phyloP scores from a whole-genome alignment of 179 eudicot species.

The Silene coronaria region DNA sequence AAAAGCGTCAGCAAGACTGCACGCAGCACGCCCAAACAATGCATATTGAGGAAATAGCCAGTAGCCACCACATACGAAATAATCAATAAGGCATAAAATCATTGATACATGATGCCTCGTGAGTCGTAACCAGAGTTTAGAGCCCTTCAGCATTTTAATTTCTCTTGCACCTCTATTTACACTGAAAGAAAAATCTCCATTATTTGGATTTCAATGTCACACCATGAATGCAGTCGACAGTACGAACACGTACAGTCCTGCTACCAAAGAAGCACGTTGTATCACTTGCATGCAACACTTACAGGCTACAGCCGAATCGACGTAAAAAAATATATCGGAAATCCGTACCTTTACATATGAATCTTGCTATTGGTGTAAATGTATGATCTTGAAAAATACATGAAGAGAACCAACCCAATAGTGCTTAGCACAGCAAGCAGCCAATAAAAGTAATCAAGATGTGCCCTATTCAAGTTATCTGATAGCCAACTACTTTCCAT shows the following conservation, averaged over 20 bases:
- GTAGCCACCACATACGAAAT: slow-evolving; percentile 59
- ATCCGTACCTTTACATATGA: neutral
- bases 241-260: too few species aligned
- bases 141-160: too few species aligned
- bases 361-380: slow-evolving; percentile 27
- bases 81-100: too few species aligned
- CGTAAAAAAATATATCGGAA: neutral
- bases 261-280: too few species aligned
- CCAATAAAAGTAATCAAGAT: slow-evolving; percentile 67
- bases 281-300: neutral
- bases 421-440: slow-evolving; percentile 42
- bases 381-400: slow-evolving; percentile 36
- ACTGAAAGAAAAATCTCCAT: too few species aligned
- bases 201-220: too few species aligned
- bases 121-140: too few species aligned
- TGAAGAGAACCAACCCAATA: slow-evolving; percentile 24
- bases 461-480: slow-evolving; percentile 44
- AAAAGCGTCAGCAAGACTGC: slow-evolving; percentile 42
- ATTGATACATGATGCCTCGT: too few species aligned
- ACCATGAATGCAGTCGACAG: too few species aligned
- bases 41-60: slow-evolving; percentile 48
- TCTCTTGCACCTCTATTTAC: too few species aligned
- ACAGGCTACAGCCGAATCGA: neutral
- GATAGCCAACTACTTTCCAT: slow-evolving; percentile 41
- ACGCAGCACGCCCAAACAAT: slow-evolving; percentile 42